Base-by-base conservation (phyloP, 495 filamentous ascomycete genomes). In the Gamarada debralockiae region DNA sequence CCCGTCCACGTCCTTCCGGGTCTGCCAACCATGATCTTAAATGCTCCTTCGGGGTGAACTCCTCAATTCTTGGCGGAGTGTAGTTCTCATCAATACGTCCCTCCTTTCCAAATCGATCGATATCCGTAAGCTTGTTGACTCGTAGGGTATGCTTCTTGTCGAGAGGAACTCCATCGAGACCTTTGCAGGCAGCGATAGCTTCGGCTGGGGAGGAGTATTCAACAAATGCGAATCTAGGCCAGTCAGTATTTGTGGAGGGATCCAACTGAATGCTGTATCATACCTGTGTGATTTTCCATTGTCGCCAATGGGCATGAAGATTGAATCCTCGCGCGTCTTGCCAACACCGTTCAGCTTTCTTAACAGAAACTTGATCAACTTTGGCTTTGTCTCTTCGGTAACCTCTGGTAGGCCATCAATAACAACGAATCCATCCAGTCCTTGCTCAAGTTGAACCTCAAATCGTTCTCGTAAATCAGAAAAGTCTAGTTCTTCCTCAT, bases 81-180 rank as follows among this genome's bases (percentile, higher is more conserved):
- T 96, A 97, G 56, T 90, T 84, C 62, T 98, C 93, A 48, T 95
- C 84, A 61, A 98, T 80, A 27, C 90, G 83, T 56, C 95, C 93
- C 72, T 97, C 92, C 14, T 90, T 81, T 23, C 93, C 93, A 70
- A 91, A 98, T 53, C 92, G 86, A 59, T 97, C 93, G 60, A 98
- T 89, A 69, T 98, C 93, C 63, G 92, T 96, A 65, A 98, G 75
- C 72, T 98, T 98, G 81, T 98, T 98, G 63, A 97, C 91, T 56
- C 82, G 78, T 55, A 98, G 81, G 18, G 86, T 95, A 77, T 98
- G 90, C 73, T 82, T 96, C 77, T 89, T 96, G 74, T 98, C 93
- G 63, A 97, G 84, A 21, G 91, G 78, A 15, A 85, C 80, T 55
- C 79, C 80, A 64, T 97, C 83, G 50, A 98, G 83, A 55, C 83